Evolutionary conservation across 2,329 filamentous ascomycete species (phyloP).

Genomic region (Byssothecium circinans): DNA sequence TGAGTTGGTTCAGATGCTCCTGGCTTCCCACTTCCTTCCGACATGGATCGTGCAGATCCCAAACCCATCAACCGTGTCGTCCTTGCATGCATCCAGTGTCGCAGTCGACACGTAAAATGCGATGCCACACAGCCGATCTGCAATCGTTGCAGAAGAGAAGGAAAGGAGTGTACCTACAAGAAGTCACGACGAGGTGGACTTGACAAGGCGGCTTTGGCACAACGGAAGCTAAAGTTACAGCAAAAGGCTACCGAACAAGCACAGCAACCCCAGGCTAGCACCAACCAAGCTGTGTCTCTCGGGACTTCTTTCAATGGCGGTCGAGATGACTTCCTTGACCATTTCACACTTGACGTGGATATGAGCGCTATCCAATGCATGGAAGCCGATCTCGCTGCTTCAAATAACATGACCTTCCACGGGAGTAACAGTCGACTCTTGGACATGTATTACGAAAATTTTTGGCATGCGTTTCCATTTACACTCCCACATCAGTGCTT

Average conservation of each 20-base stretch:
- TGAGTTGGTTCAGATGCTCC: no score
- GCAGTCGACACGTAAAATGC: conserved; percentile 39
- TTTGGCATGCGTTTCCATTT: conserved; percentile 58
- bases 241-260: conserved; percentile 22
- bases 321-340: not conserved
- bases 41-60: conserved; percentile 24
- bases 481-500: conserved; percentile 52
- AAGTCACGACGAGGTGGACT: conserved; percentile 40
- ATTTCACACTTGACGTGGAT: conserved; percentile 3
- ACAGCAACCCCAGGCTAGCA: conserved; percentile 7
- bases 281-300: not conserved
- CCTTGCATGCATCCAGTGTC: conserved; percentile 38
- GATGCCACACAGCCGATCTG: conserved; percentile 36
- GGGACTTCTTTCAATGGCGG: not conserved
- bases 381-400: conserved; percentile 6
- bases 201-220: conserved; percentile 36
- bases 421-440: conserved; percentile 31
- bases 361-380: conserved; percentile 7
- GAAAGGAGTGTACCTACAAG: conserved; percentile 37
- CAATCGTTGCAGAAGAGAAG: conserved; percentile 34
- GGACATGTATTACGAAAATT: conserved; percentile 46
- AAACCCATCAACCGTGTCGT: conserved; percentile 33
- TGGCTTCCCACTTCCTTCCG: not conserved
- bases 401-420: conserved; percentile 23
- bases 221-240: conserved; percentile 29